phyloP scores from a whole-genome alignment of 192 early-diverging fungal species.

The Geranomyces variabilis region DNA sequence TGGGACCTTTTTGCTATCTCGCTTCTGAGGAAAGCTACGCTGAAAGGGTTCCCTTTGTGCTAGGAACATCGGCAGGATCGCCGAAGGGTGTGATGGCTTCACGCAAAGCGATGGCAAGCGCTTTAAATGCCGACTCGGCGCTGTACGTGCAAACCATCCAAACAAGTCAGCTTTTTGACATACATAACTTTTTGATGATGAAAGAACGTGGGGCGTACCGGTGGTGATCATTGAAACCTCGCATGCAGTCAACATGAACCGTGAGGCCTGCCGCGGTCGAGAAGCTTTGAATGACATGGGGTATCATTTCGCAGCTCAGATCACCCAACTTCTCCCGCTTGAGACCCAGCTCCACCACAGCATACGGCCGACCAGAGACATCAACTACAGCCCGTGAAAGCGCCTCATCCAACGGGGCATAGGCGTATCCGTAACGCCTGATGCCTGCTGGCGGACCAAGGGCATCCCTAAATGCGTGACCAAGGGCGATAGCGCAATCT shows the following conservation, averaged over 20 bases:
- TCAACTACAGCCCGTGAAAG: conserved; percentile 93
- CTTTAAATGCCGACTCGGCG: conserved; percentile 96
- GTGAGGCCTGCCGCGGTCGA: conserved; percentile 90
- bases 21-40: too few species aligned
- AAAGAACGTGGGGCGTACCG: conserved; percentile 70
- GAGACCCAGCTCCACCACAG: conserved; percentile 80
- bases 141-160: conserved; percentile 40
- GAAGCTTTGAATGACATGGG: conserved; percentile 93
- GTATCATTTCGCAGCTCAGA: conserved; percentile 97
- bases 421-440: conserved; percentile 90
- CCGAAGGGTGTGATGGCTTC: conserved; percentile 88
- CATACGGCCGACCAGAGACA: conserved; percentile 91
- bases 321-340: conserved; percentile 90
- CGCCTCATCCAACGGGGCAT: conserved; percentile 96
- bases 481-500: conserved; percentile 92
- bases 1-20: too few species aligned
- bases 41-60: conserved; percentile 81
- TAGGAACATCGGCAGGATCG: conserved; percentile 82
- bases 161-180: background rate
- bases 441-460: conserved; percentile 92
- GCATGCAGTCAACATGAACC: conserved; percentile 93
- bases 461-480: conserved; percentile 91
- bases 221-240: conserved; percentile 97
- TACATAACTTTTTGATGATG: background rate
- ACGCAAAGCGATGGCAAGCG: conserved; percentile 89